Evolutionary conservation across 805 yeast species (phyloP).

Genomic region (Candida krabiensis): DNA sequence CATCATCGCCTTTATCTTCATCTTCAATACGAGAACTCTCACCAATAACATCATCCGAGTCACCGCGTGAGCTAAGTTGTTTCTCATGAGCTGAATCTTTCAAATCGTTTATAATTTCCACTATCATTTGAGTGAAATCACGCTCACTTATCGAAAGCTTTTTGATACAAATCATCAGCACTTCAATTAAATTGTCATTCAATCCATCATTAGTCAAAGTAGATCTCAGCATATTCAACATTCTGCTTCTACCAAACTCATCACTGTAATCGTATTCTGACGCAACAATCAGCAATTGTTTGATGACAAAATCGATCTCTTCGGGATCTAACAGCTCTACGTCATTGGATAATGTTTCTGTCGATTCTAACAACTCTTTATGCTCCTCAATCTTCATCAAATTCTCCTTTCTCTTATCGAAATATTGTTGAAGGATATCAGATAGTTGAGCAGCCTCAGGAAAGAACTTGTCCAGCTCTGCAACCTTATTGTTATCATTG

Average conservation of each 20-base stretch:
- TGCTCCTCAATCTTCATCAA: slow-evolving; percentile 24
- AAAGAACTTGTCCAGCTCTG: slow-evolving; percentile 62
- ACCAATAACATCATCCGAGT: slow-evolving; percentile 33
- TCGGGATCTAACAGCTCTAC: slow-evolving; percentile 44
- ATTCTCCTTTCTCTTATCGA: slow-evolving; percentile 45
- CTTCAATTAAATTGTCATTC: slow-evolving; percentile 51
- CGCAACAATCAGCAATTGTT: slow-evolving; percentile 69
- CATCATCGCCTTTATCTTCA: slow-evolving; percentile 26
- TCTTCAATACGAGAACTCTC: slow-evolving; percentile 22
- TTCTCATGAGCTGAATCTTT: slow-evolving; percentile 59
- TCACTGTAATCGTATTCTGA: slow-evolving; percentile 81
- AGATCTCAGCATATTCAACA: slow-evolving; percentile 59
- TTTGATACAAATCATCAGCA: slow-evolving; percentile 63
- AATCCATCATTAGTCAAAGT: slow-evolving; percentile 59
- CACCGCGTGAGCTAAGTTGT: slow-evolving; percentile 12
- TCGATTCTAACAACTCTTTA: slow-evolving; percentile 19
- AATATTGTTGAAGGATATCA: slow-evolving; percentile 52
- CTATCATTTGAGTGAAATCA: slow-evolving; percentile 79
- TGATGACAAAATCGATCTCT: slow-evolving; percentile 70
- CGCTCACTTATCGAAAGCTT: slow-evolving; percentile 74
- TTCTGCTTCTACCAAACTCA: slow-evolving; percentile 82
- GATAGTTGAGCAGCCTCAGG: slow-evolving; percentile 82
- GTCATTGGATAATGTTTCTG: slow-evolving; percentile 18
- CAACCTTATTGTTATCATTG: slow-evolving; percentile 47
- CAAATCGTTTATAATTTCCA: slow-evolving; percentile 85